A percentile compares a stretch with the other conserved stretches of the same genome.
Evolutionary conservation across 768 basidiomycete species (phyloP).

Genomic region (Krasilnikovozyma curviuscula): DNA sequence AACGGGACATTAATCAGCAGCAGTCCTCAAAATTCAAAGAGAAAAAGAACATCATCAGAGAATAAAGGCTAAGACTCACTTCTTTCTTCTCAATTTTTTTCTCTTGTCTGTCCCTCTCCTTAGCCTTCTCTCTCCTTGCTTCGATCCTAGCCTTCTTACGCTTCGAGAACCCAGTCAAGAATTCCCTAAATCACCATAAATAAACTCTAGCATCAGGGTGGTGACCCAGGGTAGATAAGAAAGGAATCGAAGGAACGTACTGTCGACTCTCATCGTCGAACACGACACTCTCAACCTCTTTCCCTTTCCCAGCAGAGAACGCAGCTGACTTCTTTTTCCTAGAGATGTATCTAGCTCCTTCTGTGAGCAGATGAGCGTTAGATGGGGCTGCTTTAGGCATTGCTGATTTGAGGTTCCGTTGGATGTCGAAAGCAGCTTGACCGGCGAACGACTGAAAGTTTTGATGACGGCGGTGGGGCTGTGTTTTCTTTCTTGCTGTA

Average conservation of each 20-base stretch:
- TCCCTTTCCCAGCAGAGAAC: background rate
- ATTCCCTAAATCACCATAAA: background rate
- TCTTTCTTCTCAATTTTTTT: conserved; percentile 4
- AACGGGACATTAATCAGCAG: background rate
- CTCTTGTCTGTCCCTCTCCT: conserved; percentile 5
- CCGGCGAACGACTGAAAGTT: too few relatives aligned
- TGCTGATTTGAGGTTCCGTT: background rate
- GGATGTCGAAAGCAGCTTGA: background rate
- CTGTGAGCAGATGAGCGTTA: conserved; percentile 9
- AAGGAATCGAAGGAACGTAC: background rate
- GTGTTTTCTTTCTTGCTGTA: too few relatives aligned
- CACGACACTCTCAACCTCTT: conserved; percentile 6
- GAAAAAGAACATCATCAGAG: background rate
- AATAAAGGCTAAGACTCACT: background rate
- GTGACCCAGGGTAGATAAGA: background rate
- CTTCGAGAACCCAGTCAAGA: conserved; percentile 11
- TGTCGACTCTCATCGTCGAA: conserved; percentile 12
- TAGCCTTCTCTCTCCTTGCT: conserved; percentile 10
- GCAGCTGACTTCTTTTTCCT: background rate
- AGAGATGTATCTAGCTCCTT: conserved; percentile 9
- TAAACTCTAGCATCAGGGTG: background rate
- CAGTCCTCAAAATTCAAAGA: background rate
- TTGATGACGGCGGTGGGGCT: too few relatives aligned
- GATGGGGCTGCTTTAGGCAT: conserved; percentile 7
- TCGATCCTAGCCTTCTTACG: conserved; percentile 11